Percentiles rank a stretch among this genome's conserved stretches.
phyloP scores from a whole-genome alignment of 2,329 filamentous ascomycete species.

The Trichophyton mentagrophytes region DNA sequence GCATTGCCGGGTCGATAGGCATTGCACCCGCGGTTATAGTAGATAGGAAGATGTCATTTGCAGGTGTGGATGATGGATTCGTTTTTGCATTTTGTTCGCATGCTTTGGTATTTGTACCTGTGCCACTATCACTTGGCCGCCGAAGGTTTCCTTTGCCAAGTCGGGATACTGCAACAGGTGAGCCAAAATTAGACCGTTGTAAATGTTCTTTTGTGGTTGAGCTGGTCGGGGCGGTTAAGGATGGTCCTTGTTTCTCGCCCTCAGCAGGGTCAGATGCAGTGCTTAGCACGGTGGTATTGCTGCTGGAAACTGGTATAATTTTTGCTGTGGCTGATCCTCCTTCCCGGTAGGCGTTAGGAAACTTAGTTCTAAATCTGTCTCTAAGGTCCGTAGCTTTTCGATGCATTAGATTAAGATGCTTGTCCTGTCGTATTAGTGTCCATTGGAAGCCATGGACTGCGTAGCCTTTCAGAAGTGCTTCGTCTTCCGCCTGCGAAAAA shows the following conservation, averaged over 20 bases:
- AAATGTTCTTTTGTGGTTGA: not conserved
- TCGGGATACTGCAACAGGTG: not conserved
- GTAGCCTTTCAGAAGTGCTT: conserved; percentile 46
- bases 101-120: not conserved
- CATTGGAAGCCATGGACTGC: conserved; percentile 47
- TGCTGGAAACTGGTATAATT: conserved; percentile 11
- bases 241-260: not conserved
- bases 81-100: not conserved
- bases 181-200: not conserved
- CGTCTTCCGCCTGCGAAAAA: conserved; percentile 47
- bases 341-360: conserved; percentile 43
- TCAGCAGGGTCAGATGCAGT: not conserved
- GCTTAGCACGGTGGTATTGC: not conserved
- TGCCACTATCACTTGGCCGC: not conserved
- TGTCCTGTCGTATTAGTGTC: conserved; percentile 47
- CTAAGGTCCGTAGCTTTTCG: conserved; percentile 47
- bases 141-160: not conserved
- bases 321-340: conserved; percentile 30
- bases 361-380: conserved; percentile 49
- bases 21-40: conserved; percentile 10
- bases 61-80: not conserved
- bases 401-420: conserved; percentile 37
- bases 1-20: conserved; percentile 22
- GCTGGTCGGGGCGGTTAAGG: not conserved
- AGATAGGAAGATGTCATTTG: not conserved